Percentiles rank a stretch among this genome's conserved stretches.
Conservation (phyloP, 2,329 filamentous ascomycete genomes). For the Fusarium devonianum region DNA sequence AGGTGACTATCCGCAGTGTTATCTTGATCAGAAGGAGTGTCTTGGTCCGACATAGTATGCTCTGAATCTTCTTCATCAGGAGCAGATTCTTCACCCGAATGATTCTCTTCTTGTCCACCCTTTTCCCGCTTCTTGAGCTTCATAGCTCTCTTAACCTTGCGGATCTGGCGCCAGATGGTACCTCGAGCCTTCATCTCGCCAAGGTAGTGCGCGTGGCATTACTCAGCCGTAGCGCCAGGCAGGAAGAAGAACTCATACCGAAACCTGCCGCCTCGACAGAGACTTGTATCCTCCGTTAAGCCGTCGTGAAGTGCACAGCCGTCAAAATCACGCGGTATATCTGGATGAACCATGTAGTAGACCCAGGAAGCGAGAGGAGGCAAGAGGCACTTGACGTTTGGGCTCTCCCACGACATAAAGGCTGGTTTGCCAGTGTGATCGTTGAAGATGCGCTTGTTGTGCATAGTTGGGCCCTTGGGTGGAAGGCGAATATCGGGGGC, state of each 20-base stretch:
- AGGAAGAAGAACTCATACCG: conserved; percentile 11
- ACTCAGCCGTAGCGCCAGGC: neutral
- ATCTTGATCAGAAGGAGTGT: neutral
- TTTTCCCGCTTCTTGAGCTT: conserved; percentile 1
- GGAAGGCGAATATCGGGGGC: too few species aligned
- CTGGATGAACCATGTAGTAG: conserved; percentile 5
- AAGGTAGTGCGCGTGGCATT: conserved; percentile 7
- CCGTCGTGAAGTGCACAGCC: too few species aligned
- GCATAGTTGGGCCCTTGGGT: too few species aligned
- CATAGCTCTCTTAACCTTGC: conserved; percentile 6
- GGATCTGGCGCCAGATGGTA: conserved; percentile 11
- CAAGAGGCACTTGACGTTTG: neutral
- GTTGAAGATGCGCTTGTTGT: conserved; percentile 1
- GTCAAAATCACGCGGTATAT: conserved; percentile 4
- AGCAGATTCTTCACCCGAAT: neutral
- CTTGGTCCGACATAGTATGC: neutral
- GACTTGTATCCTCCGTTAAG: too few species aligned
- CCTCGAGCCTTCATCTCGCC: conserved; percentile 8
- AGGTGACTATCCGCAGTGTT: conserved; percentile 1
- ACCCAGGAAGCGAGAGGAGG: conserved; percentile 6
- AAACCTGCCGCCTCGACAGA: neutral
- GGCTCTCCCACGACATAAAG: conserved; percentile 1
- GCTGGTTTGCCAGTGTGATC: conserved; percentile 3
- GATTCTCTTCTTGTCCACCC: neutral
- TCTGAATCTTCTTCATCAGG: neutral